These are phyloP conservation scores for Zymoseptoria passerinii DNA, from an alignment of 2,329 filamentous ascomycete species.

Conservation along the genomic window DNA sequence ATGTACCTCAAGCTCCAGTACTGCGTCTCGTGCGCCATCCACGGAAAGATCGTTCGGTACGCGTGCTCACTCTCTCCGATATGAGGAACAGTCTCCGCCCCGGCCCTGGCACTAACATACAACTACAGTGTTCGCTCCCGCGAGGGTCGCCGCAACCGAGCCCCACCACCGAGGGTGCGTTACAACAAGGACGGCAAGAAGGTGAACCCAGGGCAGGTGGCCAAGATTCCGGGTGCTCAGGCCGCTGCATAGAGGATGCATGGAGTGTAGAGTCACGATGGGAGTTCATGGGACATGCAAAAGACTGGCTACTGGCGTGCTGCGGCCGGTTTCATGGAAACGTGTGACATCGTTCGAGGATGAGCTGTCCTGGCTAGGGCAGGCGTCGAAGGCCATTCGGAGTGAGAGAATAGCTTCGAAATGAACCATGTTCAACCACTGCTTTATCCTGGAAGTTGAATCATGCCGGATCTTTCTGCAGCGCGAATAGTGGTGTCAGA, in stretches of 20 bases:
- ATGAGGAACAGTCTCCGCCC: background rate
- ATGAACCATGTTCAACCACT: slow-evolving; percentile 12
- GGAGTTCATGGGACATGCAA: slow-evolving; percentile 5
- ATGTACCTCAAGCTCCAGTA: slow-evolving; percentile 99
- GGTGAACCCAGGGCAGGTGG: slow-evolving; percentile 77
- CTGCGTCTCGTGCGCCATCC: slow-evolving; percentile 99
- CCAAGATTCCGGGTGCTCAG: slow-evolving; percentile 49
- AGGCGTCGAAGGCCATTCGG: background rate
- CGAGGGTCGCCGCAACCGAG: slow-evolving; percentile 96
- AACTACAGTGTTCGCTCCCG: slow-evolving; percentile 86
- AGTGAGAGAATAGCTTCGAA: slow-evolving; percentile 18
- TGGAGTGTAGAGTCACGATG: background rate
- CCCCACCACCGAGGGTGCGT: slow-evolving; percentile 89
- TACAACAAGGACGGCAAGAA: slow-evolving; percentile 99
- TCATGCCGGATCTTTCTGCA: background rate
- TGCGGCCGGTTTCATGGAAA: background rate
- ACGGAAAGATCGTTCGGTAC: slow-evolving; percentile 99
- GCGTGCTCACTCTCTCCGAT: slow-evolving; percentile 34
- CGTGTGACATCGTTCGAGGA: background rate
- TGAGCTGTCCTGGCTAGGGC: background rate
- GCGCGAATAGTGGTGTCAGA: background rate
- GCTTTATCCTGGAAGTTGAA: background rate
- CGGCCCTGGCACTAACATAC: slow-evolving; percentile 4
- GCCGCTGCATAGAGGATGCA: slow-evolving; percentile 1
- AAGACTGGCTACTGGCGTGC: background rate